Evolutionary conservation across 129 eudicot genomes (phyloP).

Genomic region (Flaveria robusta): DNA sequence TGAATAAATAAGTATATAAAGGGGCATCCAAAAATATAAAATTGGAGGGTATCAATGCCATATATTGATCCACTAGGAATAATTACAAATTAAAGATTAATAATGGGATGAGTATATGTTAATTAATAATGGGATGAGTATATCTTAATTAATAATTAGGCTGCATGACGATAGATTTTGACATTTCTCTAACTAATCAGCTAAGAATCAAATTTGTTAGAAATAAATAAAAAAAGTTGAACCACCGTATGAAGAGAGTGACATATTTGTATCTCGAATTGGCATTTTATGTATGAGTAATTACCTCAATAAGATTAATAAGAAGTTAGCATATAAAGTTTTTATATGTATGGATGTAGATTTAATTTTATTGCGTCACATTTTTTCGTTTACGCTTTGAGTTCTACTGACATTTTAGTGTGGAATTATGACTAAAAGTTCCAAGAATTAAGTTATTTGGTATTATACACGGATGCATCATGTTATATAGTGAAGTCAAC

Average conservation of each 20-base stretch:
- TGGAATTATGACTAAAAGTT: no score
- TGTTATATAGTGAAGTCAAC: no score
- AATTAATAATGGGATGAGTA: not conserved
- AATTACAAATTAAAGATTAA: constrained; percentile 22
- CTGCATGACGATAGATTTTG: not conserved
- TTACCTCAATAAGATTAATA: no score
- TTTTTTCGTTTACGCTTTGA: no score
- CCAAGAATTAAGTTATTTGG: no score
- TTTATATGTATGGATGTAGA: no score
- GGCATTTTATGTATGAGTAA: no score
- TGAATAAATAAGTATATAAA: not conserved
- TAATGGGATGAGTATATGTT: constrained; percentile 4
- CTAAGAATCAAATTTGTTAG: not conserved
- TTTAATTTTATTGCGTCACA: no score
- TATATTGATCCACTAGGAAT: not conserved
- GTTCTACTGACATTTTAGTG: no score
- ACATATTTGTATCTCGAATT: not conserved
- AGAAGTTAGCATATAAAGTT: no score
- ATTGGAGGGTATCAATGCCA: constrained; percentile 12
- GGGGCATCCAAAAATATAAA: not conserved
- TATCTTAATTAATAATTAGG: not conserved
- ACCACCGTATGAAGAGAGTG: not conserved
- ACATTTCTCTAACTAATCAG: not conserved
- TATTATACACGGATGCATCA: no score
- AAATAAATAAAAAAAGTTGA: not conserved